Evolutionary conservation across 371 early-diverging fungal species (phyloP).

Genomic region (Antonospora locustae): DNA sequence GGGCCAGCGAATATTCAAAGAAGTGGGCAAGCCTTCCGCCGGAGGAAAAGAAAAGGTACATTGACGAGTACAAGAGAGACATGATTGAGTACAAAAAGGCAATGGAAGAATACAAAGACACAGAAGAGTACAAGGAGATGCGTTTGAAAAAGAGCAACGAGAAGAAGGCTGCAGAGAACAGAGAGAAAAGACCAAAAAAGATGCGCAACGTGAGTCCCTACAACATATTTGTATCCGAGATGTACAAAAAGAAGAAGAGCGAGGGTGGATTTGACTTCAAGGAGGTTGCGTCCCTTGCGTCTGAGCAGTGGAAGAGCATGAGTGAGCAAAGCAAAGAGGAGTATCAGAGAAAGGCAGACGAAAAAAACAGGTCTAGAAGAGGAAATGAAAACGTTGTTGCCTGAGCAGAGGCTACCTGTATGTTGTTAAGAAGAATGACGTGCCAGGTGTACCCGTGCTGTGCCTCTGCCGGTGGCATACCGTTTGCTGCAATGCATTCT

Average conservation of each 20-base stretch:
- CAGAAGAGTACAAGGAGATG: slow-evolving; percentile 40
- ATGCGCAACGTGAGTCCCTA: slow-evolving; percentile 2
- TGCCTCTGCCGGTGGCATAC: too few relatives aligned
- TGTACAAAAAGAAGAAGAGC: background rate
- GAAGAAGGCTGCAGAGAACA: slow-evolving; percentile 25
- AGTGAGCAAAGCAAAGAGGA: slow-evolving; percentile 22
- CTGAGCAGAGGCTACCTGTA: too few relatives aligned
- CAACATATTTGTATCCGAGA: background rate
- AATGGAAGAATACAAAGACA: slow-evolving; percentile 49
- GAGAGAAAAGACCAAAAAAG: background rate
- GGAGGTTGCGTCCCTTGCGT: background rate
- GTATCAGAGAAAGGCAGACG: slow-evolving; percentile 30
- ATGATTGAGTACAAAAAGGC: slow-evolving; percentile 36
- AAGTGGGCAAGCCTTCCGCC: slow-evolving; percentile 27
- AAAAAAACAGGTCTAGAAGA: background rate
- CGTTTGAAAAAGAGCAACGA: slow-evolving; percentile 23
- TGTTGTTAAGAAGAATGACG: too few relatives aligned
- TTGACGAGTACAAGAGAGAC: slow-evolving; percentile 29
- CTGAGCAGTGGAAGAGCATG: slow-evolving; percentile 36
- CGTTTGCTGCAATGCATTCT: too few relatives aligned
- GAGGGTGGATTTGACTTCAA: background rate
- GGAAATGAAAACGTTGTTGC: background rate
- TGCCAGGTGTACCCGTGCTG: too few relatives aligned
- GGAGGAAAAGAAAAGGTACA: slow-evolving; percentile 40
- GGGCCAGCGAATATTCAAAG: slow-evolving; percentile 17